Evolutionary conservation across 495 filamentous ascomycete species (phyloP).

Genomic region (Cercophora scortea): DNA sequence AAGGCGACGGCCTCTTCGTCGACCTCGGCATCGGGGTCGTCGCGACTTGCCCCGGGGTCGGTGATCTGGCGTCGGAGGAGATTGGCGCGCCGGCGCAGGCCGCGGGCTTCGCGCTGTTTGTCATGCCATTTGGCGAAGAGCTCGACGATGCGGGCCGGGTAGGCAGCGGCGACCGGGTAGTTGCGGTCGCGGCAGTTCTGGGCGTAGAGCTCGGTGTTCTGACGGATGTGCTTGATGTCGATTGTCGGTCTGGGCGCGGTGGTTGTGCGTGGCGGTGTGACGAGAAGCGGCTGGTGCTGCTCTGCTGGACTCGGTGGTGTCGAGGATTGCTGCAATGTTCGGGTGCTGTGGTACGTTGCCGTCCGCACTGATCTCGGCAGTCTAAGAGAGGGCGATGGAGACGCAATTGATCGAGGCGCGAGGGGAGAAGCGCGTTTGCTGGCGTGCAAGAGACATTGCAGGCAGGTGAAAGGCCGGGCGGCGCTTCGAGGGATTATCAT

Average conservation of each 20-base stretch:
- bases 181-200: constrained; percentile 81
- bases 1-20: constrained; percentile 13
- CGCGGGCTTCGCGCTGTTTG: constrained; percentile 45
- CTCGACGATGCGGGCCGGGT: constrained; percentile 60
- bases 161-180: constrained; percentile 57
- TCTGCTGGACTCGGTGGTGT: not conserved
- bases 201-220: constrained; percentile 67
- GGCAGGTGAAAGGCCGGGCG: constrained; percentile 17
- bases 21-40: constrained; percentile 31
- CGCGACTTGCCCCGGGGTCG: constrained; percentile 28
- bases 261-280: constrained; percentile 33
- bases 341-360: constrained; percentile 6
- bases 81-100: constrained; percentile 53
- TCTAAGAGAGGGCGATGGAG: not conserved
- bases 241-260: constrained; percentile 73
- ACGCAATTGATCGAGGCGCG: not conserved
- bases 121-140: constrained; percentile 60
- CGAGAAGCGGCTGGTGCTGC: constrained; percentile 1
- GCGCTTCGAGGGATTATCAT: not conserved
- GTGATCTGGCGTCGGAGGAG: constrained; percentile 40
- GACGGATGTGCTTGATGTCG: constrained; percentile 83
- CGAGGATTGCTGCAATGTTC: not conserved
- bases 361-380: not conserved
- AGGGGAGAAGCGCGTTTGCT: constrained; percentile 2
- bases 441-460: constrained; percentile 20